A percentile compares a stretch with the other conserved stretches of the same genome.
Evolutionary conservation across 108 stramenopile genomes (phyloP).

Genomic region (Nitzschia putrida): DNA sequence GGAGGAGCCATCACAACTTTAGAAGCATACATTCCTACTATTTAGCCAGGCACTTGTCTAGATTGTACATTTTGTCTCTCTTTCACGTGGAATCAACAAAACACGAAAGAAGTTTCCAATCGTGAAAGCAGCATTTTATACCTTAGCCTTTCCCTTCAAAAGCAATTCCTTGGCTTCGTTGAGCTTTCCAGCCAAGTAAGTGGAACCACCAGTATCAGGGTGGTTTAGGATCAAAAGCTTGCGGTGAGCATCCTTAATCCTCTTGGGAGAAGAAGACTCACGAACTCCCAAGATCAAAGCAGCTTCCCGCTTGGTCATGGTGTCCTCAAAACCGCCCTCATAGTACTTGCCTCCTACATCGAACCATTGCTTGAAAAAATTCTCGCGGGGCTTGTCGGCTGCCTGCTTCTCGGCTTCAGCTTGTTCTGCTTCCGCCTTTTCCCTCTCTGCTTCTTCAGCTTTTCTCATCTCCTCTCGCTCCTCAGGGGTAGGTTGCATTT

Average conservation of each 20-base stretch:
- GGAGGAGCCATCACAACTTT: no score
- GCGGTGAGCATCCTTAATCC: conserved; percentile 97
- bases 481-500: conserved; percentile 32
- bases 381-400: conserved; percentile 54
- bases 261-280: conserved; percentile 82
- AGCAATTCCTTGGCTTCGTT: conserved; percentile 99
- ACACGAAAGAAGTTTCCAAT: no score
- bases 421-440: conserved; percentile 20
- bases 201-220: conserved; percentile 98
- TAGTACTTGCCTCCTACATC: conserved; percentile 88
- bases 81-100: no score
- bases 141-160: conserved; percentile 73
- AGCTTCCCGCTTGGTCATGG: conserved; percentile 96
- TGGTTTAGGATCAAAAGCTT: conserved; percentile 95
- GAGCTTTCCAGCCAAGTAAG: conserved; percentile 93
- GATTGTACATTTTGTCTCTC: no score
- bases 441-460: conserved; percentile 20
- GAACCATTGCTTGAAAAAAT: conserved; percentile 83
- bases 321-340: conserved; percentile 98
- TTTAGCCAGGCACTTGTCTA: no score
- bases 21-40: no score
- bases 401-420: conserved; percentile 22
- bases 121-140: neutral
- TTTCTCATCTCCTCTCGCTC: conserved; percentile 40
- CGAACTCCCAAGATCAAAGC: conserved; percentile 97